These are phyloP conservation scores for Fagopyrum esculentum DNA, from an alignment of 148 eudicot species.

Conservation along the genomic window DNA sequence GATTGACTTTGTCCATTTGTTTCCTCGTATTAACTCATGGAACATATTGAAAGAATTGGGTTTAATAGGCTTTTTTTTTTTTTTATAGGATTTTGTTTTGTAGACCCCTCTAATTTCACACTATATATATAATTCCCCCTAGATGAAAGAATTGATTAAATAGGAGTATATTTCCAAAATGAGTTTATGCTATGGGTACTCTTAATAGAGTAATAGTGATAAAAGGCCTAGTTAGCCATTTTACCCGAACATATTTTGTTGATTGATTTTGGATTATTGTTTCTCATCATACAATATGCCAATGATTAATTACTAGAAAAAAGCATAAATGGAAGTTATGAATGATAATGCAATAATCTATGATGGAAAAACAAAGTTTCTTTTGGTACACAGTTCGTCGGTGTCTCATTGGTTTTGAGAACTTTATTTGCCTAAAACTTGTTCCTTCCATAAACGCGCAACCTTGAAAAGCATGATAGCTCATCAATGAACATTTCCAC, in stretches of 20 bases:
- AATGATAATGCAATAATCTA: background rate
- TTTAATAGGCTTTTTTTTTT: too few species aligned
- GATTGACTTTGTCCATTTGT: background rate
- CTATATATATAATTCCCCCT: too few species aligned
- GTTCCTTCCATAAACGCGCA: background rate
- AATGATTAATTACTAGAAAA: background rate
- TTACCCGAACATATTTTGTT: background rate
- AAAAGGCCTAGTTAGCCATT: too few species aligned
- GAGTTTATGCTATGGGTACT: too few species aligned
- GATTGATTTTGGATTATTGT: background rate
- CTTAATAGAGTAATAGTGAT: too few species aligned
- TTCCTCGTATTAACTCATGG: too few species aligned
- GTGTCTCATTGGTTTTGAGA: background rate
- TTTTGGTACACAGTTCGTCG: background rate
- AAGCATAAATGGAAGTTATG: background rate
- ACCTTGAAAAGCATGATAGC: background rate
- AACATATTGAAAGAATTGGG: too few species aligned
- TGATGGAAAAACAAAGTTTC: background rate
- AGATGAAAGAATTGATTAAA: too few species aligned
- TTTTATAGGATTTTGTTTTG: too few species aligned
- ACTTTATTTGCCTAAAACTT: background rate
- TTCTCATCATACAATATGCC: background rate
- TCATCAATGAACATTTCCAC: background rate
- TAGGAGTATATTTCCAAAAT: too few species aligned
- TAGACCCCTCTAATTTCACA: too few species aligned